phyloP scores from a whole-genome alignment of 2,329 filamentous ascomycete genomes.

The Verticillium albo-atrum region DNA sequence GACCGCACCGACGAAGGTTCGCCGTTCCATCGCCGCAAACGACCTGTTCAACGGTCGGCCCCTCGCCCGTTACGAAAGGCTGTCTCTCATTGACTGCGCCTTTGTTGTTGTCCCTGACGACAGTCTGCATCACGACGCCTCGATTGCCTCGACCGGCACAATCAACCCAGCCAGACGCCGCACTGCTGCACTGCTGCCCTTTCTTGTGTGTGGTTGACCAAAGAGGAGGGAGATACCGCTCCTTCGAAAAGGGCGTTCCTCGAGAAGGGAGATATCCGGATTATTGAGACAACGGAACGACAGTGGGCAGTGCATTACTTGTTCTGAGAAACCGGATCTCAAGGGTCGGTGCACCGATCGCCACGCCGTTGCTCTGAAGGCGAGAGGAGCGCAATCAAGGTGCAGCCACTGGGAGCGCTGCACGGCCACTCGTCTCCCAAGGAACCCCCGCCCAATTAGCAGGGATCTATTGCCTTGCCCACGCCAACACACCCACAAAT shows the following conservation, averaged over 20 bases:
- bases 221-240: too few relatives aligned
- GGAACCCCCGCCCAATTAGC: conserved; percentile 10
- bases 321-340: not conserved
- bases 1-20: not conserved
- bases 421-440: conserved; percentile 9
- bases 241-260: too few relatives aligned
- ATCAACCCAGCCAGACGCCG: too few relatives aligned
- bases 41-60: not conserved
- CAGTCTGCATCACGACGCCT: not conserved
- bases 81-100: not conserved
- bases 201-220: too few relatives aligned
- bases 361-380: not conserved
- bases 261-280: not conserved
- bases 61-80: not conserved
- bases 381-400: not conserved
- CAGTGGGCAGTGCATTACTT: not conserved
- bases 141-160: not conserved
- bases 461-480: conserved; percentile 5
- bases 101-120: not conserved
- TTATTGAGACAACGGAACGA: not conserved
- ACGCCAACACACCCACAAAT: conserved; percentile 11
- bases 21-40: not conserved
- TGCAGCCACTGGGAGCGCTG: not conserved
- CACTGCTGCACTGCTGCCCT: too few relatives aligned
- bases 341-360: not conserved